phyloP scores from a whole-genome alignment of 2,329 filamentous ascomycete species.

The Trichoderma sp. region DNA sequence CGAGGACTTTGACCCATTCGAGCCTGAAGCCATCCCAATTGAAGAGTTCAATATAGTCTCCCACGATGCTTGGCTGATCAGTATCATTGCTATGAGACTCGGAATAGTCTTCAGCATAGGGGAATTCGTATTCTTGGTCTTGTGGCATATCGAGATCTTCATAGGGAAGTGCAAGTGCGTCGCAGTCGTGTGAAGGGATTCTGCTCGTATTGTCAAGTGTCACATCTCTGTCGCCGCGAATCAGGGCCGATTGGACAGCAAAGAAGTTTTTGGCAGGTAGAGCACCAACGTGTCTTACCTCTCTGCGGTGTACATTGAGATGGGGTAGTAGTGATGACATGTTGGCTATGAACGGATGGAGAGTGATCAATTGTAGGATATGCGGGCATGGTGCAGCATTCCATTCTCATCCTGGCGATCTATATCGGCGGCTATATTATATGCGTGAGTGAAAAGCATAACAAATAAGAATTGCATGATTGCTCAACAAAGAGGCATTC shows the following conservation, averaged over 20 bases:
- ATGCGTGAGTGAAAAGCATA: constrained; percentile 9
- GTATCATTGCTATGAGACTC: not conserved
- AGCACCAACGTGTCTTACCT: not conserved
- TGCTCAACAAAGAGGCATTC: not conserved
- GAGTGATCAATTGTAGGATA: not conserved
- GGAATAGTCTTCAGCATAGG: not conserved
- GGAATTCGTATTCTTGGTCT: not conserved
- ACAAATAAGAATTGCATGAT: too few species aligned
- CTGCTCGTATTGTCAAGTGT: constrained; percentile 20
- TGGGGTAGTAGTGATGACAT: constrained; percentile 3
- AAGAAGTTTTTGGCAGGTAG: constrained; percentile 15
- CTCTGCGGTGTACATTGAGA: constrained; percentile 7
- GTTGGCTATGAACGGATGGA: not conserved
- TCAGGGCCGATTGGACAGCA: constrained; percentile 18
- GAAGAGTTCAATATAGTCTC: not conserved
- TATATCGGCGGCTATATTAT: constrained; percentile 5
- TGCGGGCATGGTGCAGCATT: not conserved
- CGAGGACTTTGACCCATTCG: constrained; percentile 25
- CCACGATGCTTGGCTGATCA: not conserved
- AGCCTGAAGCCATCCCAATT: constrained; percentile 27
- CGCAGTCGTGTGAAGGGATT: not conserved
- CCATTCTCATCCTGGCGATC: not conserved
- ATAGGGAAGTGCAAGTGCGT: constrained; percentile 9
- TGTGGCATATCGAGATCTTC: not conserved
- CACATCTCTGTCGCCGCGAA: constrained; percentile 25